Base-by-base conservation (phyloP, 2,329 filamentous ascomycete genomes). In the Acrocalymma vagum region DNA sequence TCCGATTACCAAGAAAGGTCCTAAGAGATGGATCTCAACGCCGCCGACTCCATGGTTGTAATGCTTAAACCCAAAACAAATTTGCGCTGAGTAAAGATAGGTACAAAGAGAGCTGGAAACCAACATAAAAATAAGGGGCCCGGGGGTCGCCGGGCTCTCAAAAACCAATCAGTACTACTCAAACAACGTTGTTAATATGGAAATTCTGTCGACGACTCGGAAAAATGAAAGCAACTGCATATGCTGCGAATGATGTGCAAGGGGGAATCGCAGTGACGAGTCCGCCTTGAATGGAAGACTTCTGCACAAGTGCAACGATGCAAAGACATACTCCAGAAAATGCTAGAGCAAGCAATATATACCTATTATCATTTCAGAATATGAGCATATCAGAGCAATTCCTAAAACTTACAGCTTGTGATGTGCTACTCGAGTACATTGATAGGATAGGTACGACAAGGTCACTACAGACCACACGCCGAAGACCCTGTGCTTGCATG, bases 201-300 rank as follows among this genome's bases (percentile, higher is more conserved):
- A n/a, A n/a, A n/a, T n/a, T n/a, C n/a, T n/a, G n/a, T n/a, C n/a
- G n/a, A n/a, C n/a, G n/a, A n/a, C n/a, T n/a, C n/a, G 47, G 50
- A 30, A 48, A 53, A 25, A 44, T 43, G 28, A 38, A 48, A 16
- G 45, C 45, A 13, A 48, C 42, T 5, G 35, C 22, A 36, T 55
- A 55, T 5, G 42, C 48, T 2, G 45, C 32, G 25, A 55, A 55
- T n/a, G 48, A 52, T 2, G 28, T 36, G 21, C 51, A 55, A 3
- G 40, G 38, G 3, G 51, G 51, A 27, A 55, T 49, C 4, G 39
- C 40, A 9, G 48, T 55, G 10, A 52, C 42, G 7, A 54, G 35
- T 5, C 51, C 51, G 18, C 36, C 43, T 14, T 45, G 37, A 9
- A 50, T 16, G 3, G 45, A 47, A 3, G 42, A 41, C 14, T 38